Evolutionary conservation across 169 alveolate genomes (phyloP).

Genomic region (Babesia microti): DNA sequence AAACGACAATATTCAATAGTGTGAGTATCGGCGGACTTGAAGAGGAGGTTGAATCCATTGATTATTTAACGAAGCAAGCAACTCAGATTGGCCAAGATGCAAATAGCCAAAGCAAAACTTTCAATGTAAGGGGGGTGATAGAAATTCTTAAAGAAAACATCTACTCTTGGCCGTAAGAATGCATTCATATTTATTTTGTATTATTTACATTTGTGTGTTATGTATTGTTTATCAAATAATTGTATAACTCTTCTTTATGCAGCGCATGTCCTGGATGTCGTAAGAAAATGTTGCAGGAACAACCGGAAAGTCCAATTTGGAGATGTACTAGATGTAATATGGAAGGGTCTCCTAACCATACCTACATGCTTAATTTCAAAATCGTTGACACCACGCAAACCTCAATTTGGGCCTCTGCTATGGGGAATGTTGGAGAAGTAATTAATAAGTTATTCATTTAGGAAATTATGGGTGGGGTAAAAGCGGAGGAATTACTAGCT

Average conservation of each 20-base stretch:
- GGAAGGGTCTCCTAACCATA: slow-evolving; percentile 40
- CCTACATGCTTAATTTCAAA: slow-evolving; percentile 47
- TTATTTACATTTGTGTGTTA: background rate
- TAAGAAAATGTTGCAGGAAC: slow-evolving; percentile 45
- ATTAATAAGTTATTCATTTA: no score
- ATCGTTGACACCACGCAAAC: slow-evolving; percentile 49
- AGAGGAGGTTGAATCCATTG: slow-evolving; percentile 13
- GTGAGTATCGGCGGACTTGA: no score
- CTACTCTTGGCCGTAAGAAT: slow-evolving; percentile 42
- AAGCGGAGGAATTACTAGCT: slow-evolving; percentile 20
- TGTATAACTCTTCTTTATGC: slow-evolving; percentile 16
- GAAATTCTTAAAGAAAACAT: slow-evolving; percentile 30
- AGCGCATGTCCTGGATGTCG: slow-evolving; percentile 58
- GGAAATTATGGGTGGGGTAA: slow-evolving; percentile 17
- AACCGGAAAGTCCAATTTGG: slow-evolving; percentile 22
- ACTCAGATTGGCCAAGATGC: slow-evolving; percentile 27
- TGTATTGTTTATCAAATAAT: slow-evolving; percentile 15
- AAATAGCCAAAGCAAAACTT: no score
- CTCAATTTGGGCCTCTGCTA: slow-evolving; percentile 53
- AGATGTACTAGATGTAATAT: slow-evolving; percentile 47
- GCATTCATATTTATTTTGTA: no score
- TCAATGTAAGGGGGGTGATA: slow-evolving; percentile 32
- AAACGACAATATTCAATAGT: no score
- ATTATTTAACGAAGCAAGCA: slow-evolving; percentile 9
- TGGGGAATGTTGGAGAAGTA: slow-evolving; percentile 43